phyloP scores from a whole-genome alignment of 352 stramenopile genomes.

The Poterioochromonas sp. region DNA sequence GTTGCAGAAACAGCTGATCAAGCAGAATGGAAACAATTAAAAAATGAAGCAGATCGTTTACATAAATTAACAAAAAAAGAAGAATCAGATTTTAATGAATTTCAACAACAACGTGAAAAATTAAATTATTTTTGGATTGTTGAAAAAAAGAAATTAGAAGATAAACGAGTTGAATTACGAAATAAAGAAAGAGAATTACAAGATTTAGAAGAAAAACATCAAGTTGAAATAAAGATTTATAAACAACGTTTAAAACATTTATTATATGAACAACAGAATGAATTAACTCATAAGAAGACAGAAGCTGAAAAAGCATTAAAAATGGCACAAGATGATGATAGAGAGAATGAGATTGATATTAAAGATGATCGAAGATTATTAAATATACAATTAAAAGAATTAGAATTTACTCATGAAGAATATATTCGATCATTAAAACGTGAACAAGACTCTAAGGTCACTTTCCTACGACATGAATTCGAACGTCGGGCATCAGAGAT shows the following conservation, averaged over 20 bases:
- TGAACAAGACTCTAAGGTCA: slow-evolving; percentile 80
- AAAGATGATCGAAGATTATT: slow-evolving; percentile 73
- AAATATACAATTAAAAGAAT: slow-evolving; percentile 79
- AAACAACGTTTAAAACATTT: slow-evolving; percentile 91
- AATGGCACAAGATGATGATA: slow-evolving; percentile 76
- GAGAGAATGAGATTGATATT: slow-evolving; percentile 65
- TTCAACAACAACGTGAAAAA: slow-evolving; percentile 73
- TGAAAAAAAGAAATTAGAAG: slow-evolving; percentile 88
- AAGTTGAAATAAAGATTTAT: slow-evolving; percentile 90
- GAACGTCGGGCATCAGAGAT: slow-evolving; percentile 59
- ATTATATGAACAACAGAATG: slow-evolving; percentile 84
- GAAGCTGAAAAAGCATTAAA: slow-evolving; percentile 75
- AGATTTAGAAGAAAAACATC: slow-evolving; percentile 84
- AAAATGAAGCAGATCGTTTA: slow-evolving; percentile 22
- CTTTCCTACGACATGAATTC: slow-evolving; percentile 65
- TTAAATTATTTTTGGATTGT: slow-evolving; percentile 96
- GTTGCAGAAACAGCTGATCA: slow-evolving; percentile 25
- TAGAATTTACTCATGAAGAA: slow-evolving; percentile 76
- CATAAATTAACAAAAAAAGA: slow-evolving; percentile 47
- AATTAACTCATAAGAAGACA: slow-evolving; percentile 76
- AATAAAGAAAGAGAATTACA: slow-evolving; percentile 88
- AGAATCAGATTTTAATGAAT: slow-evolving; percentile 84
- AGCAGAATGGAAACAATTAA: slow-evolving; percentile 26
- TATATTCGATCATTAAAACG: slow-evolving; percentile 81
- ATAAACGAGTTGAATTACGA: slow-evolving; percentile 73